These are phyloP conservation scores for Pyrenula aspistea DNA, from an alignment of 495 filamentous ascomycete genomes.

Conservation along the genomic window DNA sequence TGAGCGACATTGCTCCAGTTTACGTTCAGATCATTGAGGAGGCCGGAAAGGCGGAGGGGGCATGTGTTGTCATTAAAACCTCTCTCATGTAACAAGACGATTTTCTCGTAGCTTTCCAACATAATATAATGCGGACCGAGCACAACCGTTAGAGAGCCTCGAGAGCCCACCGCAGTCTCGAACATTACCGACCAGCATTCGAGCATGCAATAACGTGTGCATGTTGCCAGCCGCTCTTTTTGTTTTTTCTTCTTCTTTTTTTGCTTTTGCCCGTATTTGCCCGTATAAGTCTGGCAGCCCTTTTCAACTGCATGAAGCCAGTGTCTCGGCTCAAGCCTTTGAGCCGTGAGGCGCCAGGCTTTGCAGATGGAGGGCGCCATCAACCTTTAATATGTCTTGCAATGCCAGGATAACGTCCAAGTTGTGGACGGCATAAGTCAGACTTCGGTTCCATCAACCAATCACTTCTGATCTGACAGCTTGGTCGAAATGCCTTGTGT, in stretches of 20 bases:
- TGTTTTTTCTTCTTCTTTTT: too few relatives aligned
- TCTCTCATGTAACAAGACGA: neutral
- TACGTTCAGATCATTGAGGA: neutral
- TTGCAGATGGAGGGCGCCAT: neutral
- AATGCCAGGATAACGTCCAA: neutral
- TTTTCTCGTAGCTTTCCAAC: neutral
- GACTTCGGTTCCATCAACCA: neutral
- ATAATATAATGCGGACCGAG: neutral
- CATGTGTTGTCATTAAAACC: neutral
- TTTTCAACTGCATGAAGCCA: neutral
- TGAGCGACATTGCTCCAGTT: neutral
- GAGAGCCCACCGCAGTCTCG: neutral
- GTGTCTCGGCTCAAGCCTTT: neutral
- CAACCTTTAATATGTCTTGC: neutral
- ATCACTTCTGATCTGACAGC: neutral
- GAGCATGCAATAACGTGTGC: neutral
- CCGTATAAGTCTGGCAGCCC: neutral
- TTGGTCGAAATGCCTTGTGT: neutral
- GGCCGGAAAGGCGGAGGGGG: neutral
- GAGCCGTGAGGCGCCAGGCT: neutral
- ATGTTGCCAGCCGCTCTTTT: too few relatives aligned
- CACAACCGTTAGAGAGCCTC: neutral
- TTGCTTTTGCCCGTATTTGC: neutral
- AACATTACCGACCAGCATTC: too few relatives aligned
- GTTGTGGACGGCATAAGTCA: neutral